phyloP scores from a whole-genome alignment of 495 filamentous ascomycete species.

The Podospora tetraspora region DNA sequence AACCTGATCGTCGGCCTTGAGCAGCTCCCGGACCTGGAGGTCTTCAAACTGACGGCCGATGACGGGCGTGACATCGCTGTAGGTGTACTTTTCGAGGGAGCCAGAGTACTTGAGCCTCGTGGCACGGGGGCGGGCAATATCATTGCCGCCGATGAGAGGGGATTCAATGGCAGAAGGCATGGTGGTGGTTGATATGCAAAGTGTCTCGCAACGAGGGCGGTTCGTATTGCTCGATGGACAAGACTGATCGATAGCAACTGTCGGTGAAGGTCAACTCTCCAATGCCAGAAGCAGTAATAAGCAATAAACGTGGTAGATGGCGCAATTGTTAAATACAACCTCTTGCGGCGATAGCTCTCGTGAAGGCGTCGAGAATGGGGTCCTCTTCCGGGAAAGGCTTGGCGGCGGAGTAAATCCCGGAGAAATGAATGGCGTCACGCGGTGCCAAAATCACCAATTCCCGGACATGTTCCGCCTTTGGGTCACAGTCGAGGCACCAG shows the following conservation, averaged over 20 bases:
- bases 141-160: conserved; percentile 17
- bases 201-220: background rate
- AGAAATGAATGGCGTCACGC: conserved; percentile 17
- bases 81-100: conserved; percentile 18
- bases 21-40: conserved; percentile 58
- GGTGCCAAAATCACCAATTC: conserved; percentile 9
- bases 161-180: conserved; percentile 19
- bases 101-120: conserved; percentile 15
- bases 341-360: background rate
- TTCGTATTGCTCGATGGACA: background rate
- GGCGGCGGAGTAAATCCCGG: conserved; percentile 22
- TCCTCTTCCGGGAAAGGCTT: background rate
- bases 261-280: background rate
- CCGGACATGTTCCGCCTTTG: conserved; percentile 9
- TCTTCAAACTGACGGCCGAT: conserved; percentile 68
- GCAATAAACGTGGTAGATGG: background rate
- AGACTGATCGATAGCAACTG: background rate
- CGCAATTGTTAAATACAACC: conserved; percentile 4
- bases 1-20: conserved; percentile 14
- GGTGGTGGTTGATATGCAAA: conserved; percentile 4
- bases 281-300: background rate
- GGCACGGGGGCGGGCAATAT: conserved; percentile 13
- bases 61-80: conserved; percentile 62
- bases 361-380: background rate
- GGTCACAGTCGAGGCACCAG: conserved; percentile 2